phyloP scores from a whole-genome alignment of 495 filamentous ascomycete genomes.

The Hypoxylon perforatum region DNA sequence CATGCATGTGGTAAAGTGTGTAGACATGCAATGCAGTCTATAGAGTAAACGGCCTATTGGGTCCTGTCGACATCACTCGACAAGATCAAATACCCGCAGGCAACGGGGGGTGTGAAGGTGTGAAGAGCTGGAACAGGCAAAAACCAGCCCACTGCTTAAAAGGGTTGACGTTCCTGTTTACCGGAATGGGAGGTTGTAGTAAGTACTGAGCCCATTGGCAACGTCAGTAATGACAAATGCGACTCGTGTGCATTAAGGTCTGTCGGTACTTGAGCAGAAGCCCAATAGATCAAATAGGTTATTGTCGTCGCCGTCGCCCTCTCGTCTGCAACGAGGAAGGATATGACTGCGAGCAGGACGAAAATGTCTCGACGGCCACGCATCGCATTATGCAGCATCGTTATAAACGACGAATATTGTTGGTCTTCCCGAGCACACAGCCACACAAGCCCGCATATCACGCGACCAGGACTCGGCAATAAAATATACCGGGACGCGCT shows the following conservation, averaged over 20 bases:
- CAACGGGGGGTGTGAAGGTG: conserved; percentile 19
- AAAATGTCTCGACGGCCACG: conserved; percentile 36
- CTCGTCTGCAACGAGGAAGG: conserved; percentile 31
- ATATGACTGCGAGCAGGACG: conserved; percentile 30
- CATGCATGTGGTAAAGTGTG: conserved; percentile 18
- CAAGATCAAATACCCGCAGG: conserved; percentile 36
- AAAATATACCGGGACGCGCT: conserved; percentile 34
- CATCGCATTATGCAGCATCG: conserved; percentile 41
- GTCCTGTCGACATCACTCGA: conserved; percentile 29
- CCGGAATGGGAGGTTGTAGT: conserved; percentile 34
- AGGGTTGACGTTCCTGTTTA: conserved; percentile 37
- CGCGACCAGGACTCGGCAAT: conserved; percentile 39
- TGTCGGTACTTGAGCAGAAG: conserved; percentile 39
- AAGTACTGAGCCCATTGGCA: conserved; percentile 23
- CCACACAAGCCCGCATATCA: conserved; percentile 42
- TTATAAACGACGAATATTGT: conserved; percentile 33
- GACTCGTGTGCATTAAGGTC: conserved; percentile 32
- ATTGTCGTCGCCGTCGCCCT: conserved; percentile 21
- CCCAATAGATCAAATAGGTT: conserved; percentile 28
- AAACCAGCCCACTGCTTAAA: conserved; percentile 33
- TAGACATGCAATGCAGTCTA: no score
- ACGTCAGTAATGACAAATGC: conserved; percentile 42
- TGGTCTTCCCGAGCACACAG: conserved; percentile 34
- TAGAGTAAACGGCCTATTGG: conserved; percentile 20
- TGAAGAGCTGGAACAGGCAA: conserved; percentile 38